Base-by-base conservation (phyloP, 2,329 filamentous ascomycete species). In the Raffaelea deltoideospora region DNA sequence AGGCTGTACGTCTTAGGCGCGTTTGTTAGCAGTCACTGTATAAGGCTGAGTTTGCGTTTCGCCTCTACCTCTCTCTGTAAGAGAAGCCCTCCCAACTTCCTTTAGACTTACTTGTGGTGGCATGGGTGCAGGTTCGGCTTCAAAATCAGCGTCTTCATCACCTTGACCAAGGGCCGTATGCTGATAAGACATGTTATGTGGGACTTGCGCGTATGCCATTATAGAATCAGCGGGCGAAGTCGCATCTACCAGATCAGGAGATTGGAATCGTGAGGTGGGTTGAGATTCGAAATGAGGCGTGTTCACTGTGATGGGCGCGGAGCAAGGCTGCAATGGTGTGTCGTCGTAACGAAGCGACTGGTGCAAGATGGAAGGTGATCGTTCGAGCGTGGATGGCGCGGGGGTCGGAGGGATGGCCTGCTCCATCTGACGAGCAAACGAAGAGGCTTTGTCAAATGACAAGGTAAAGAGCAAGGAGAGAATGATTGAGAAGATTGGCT, bases 281-380 rank as follows among this genome's bases (percentile, higher is more conserved):
- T 55, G 56, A n/a, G 57, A 57, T 30, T 48, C 48, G 39, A 49
- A 49, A n/a, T 53, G 52, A 34, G 44, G 46, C 13, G 47, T 35
- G 34, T 54, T 23, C 48, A 40, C 51, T 41, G 31, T 50, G 43
- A n/a, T 48, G 35, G 17, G 52, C 49, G 35, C 34, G 13, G 53
- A 50, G 31, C 43, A 48, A 11, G 47, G 43, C 30, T 50, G 50
- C 19, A 49, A 41, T 24, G 43, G 43, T 19, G 52, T 48, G 29
- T 53, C 48, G 48, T 65, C 66, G 43, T 66, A 60, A 39, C 62
- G 57, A 34, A 61, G 50, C 21, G 66, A 44, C 18, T 65, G 57
- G 33, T 60, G 55, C 40, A 64, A 56, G 28, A 58, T 56, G 39
- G 55, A 53, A n/a, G 60, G 56, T 20, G 61, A 52, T 21, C 52